Base-by-base conservation (phyloP, 495 filamentous ascomycete species). In the Trichoderma gamsii region DNA sequence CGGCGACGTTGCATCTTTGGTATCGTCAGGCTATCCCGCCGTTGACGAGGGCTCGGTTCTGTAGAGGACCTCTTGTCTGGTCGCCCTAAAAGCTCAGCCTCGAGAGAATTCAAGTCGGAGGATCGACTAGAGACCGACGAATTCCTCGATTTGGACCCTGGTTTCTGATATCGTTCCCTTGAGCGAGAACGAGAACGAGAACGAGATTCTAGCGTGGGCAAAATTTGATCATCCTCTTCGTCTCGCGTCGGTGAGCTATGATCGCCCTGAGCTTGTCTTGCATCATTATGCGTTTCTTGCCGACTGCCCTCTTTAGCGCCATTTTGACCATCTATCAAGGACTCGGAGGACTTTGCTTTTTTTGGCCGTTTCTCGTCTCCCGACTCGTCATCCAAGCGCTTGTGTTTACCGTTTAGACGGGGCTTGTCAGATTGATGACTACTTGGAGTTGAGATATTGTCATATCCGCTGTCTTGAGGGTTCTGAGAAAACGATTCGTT, bases 51-150 rank as follows among this genome's bases (percentile, higher is more conserved):
- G 11, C 56, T 21, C 4, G 11, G 27, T 7, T 61, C 56, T 12
- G 23, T 9, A 32, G 56, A 21, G 15, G 23, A 27, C 12, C 56
- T 27, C 15, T 32, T 61, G 7, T 23, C 56, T 2, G 56, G 56
- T 61, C 56, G 56, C 56, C 56, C 56, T 25, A 61, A 32, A 3
- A 61, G 56, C 56, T 61, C 56, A 32, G 56, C 56, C 18, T 61
- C 56, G 16, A 61, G 56, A 5, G 56, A 61, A 32, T 61, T 61
- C 56, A 61, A 61, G 56, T 61, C 56, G 56, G 56, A 61, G 4
- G 56, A 61, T 61, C 56, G 56, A 32, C 56, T 61, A 61, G 56
- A 61, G 25, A 61, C 56, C 56, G 56, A 61, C 56, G 56, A 61
- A 18, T 61, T 61, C 56, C 56, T 61, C 16, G 56, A 61, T 61